Percentiles rank a stretch among this genome's conserved stretches.
These are phyloP conservation scores for Echium plantagineum DNA, from an alignment of 257 asterid species.

Conservation along the genomic window DNA sequence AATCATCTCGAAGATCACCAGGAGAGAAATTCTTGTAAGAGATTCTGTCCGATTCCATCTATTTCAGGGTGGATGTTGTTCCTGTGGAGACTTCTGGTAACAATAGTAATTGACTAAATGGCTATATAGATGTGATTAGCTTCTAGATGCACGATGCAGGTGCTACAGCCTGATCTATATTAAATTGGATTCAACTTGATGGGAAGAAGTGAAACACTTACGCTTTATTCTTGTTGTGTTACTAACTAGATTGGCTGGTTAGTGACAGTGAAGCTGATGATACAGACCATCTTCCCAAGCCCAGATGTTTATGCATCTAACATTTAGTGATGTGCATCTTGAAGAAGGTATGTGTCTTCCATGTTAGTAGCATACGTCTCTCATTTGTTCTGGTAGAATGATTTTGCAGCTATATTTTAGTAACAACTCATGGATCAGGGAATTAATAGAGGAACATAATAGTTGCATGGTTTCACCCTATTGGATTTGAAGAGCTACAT, in stretches of 20 bases:
- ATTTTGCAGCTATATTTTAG: background rate
- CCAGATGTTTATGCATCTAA: background rate
- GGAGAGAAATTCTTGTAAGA: constrained; percentile 35
- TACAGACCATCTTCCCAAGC: too few relatives aligned
- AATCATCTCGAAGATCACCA: constrained; percentile 33
- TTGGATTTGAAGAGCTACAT: background rate
- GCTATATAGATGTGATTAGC: too few relatives aligned
- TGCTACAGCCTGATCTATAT: too few relatives aligned
- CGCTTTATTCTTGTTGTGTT: too few relatives aligned
- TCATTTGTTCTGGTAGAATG: background rate
- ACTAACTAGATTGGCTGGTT: too few relatives aligned
- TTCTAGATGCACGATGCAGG: too few relatives aligned
- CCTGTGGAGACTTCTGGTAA: constrained; percentile 45
- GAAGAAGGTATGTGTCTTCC: background rate
- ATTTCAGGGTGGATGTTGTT: constrained; percentile 34
- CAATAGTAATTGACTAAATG: background rate
- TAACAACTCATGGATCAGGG: background rate
- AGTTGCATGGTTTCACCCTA: background rate
- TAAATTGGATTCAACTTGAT: too few relatives aligned
- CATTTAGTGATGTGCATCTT: background rate
- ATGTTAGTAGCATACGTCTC: background rate
- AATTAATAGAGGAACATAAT: background rate
- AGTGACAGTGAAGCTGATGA: too few relatives aligned
- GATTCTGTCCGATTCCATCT: constrained; percentile 36
- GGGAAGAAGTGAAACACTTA: too few relatives aligned